These are phyloP conservation scores for Xenosphaeropsis pyriputrescens DNA, from an alignment of 2,329 filamentous ascomycete species.

Conservation along the genomic window DNA sequence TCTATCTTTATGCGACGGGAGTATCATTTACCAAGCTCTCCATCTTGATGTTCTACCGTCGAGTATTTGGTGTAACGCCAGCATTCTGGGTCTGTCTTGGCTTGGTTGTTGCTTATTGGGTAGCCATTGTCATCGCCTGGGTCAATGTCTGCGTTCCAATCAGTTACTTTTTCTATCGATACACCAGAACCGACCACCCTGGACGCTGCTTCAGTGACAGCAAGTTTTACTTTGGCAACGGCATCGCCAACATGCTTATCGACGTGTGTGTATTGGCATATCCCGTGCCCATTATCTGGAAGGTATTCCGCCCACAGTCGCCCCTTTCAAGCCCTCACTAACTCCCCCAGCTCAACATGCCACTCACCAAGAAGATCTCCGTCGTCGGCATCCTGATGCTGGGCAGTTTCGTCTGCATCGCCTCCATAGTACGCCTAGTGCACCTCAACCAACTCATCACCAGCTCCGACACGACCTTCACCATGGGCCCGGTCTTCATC, in stretches of 20 bases:
- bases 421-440: slow-evolving; percentile 4
- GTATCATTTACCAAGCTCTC: slow-evolving; percentile 18
- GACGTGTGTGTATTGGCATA: slow-evolving; percentile 17
- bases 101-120: slow-evolving; percentile 13
- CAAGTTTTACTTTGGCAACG: slow-evolving; percentile 14
- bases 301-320: neutral
- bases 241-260: slow-evolving; percentile 15
- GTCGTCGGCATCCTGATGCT: slow-evolving; percentile 17
- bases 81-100: slow-evolving; percentile 12
- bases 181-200: slow-evolving; percentile 5
- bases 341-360: slow-evolving; percentile 14
- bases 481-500: slow-evolving; percentile 1
- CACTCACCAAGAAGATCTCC: slow-evolving; percentile 12
- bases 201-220: slow-evolving; percentile 15
- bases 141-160: slow-evolving; percentile 10
- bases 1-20: slow-evolving; percentile 16
- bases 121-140: slow-evolving; percentile 12
- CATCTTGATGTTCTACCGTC: slow-evolving; percentile 18
- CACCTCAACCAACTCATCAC: slow-evolving; percentile 1
- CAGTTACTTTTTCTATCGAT: slow-evolving; percentile 14
- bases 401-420: slow-evolving; percentile 13
- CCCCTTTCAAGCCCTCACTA: neutral
- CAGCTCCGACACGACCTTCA: slow-evolving; percentile 4
- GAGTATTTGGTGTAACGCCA: slow-evolving; percentile 17
- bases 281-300: slow-evolving; percentile 15